Base-by-base conservation (phyloP, 352 stramenopile genomes). In the Phytopythium helicoides region DNA sequence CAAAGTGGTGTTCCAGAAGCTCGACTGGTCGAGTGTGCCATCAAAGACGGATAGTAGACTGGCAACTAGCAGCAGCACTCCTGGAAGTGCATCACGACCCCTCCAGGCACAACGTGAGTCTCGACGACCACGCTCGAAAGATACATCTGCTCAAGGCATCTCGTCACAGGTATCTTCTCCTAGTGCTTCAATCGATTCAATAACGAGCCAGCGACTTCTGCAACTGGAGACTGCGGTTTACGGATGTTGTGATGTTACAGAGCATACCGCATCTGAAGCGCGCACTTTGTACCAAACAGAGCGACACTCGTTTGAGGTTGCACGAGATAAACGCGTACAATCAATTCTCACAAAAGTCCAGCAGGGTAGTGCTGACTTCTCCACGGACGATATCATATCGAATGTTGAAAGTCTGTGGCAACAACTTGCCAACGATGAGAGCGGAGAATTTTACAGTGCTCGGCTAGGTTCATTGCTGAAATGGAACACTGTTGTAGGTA, bases 1-100 rank as follows among this genome's bases (percentile, higher is more conserved):
- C 61, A 81, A 86, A 52, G 66, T 87, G 19, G 75, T 89, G 6
- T 87, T 89, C 35, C 60, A 68, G 36, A 81, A 81, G 35, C 48
- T 87, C 5, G 68, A 89, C 44, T 89, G 75, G 78, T 84, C 75
- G 0, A 57, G 54, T 4, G 71, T 89, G 37, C n/a, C 51, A 2
- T 64, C 78, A 15, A 84, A 86, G 58, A 89, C 75, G 1, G 70
- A 84, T 42, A 84, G 76, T 26, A 78, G 73, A 33, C 73, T 65
- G 48, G 47, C 58, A 12, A 54, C 52, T 26, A 53, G 6, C 12
- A 66, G 26, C 54, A 41, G 12, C 22, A 37, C 18, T 22, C 40
- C 3, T 42, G 38, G 14, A 10, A 37, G 5, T 36, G 25, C 19
- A 35, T 25, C 10, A 18, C 54, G 9, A 21, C 26, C 21, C 50